Base-by-base conservation (phyloP, 306 rosid genomes). In the Canavalia gladiata region DNA sequence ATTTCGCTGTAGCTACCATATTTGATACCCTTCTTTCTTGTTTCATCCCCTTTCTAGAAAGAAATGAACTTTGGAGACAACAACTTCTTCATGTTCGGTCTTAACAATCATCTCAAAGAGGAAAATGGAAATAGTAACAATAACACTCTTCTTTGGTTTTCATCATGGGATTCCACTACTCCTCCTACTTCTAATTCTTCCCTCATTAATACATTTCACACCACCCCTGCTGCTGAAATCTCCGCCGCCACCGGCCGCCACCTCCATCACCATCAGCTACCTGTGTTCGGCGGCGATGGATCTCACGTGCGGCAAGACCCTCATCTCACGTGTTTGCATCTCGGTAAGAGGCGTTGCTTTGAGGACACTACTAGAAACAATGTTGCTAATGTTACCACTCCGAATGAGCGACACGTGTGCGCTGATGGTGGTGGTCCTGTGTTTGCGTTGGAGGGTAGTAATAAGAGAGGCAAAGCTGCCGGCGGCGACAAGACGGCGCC, bases 321-420 rank as follows among this genome's bases (percentile, higher is more conserved):
- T 1, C 90, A 91, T 52, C 87, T 93, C 5, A 86, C 77, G 87
- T 93, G 94, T 80, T 81, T 93, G 90, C 88, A 93, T 84, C 92
- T 93, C 4, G 97, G 97, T 7, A 93, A 91, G 89, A 74, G 97
- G 75, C 90, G 91, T 76, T 93, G 91, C 88, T 91, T 93, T 42
- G 96, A 88, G 94, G 94, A 89, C 46, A 3, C 2, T 1, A 34
- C 7, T 0, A 7, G 7, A 0, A 29, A 1, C 12, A 29, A 1
- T 29, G 74, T 1, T 29, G 56, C 0, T 41, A 66, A 31, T n/a
- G 42, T 62, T n/a, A 0, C 1, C 12, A 4, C 35, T 7, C 64
- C 29, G 74, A 63, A 74, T 39, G 57, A 13, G 46, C 74, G 74
- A 47, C 74, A 68, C 74, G 74, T 68, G 41, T 11, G 11, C 7